Evolutionary conservation across 2,329 filamentous ascomycete species (phyloP).

Genomic region (Aspergillus sp.): DNA sequence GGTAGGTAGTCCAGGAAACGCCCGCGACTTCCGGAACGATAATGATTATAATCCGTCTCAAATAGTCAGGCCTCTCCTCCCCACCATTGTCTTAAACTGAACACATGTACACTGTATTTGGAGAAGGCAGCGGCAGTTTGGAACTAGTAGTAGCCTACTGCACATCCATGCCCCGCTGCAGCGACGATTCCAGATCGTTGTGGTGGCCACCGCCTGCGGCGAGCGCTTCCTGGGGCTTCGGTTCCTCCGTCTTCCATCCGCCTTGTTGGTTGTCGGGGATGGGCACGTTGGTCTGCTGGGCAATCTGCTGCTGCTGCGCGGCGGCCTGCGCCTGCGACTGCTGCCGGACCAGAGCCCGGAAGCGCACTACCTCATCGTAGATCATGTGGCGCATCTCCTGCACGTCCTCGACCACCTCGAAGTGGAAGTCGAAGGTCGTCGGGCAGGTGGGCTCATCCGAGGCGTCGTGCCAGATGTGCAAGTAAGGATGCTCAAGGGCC

Average conservation of each 20-base stretch:
- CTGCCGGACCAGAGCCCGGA: slow-evolving; percentile 66
- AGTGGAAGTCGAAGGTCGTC: slow-evolving; percentile 95
- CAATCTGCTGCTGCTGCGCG: slow-evolving; percentile 44
- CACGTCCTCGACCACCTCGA: slow-evolving; percentile 96
- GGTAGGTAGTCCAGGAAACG: slow-evolving; percentile 12
- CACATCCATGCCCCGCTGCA: slow-evolving; percentile 61
- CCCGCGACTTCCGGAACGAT: slow-evolving; percentile 15
- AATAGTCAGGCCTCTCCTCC: background rate
- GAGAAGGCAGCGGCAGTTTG: background rate
- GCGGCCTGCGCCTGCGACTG: slow-evolving; percentile 47
- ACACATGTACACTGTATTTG: slow-evolving; percentile 1
- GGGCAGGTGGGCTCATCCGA: slow-evolving; percentile 94
- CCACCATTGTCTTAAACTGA: background rate
- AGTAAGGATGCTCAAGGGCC: slow-evolving; percentile 92
- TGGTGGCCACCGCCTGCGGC: slow-evolving; percentile 44
- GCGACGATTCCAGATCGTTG: slow-evolving; percentile 51
- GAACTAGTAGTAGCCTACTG: slow-evolving; percentile 19
- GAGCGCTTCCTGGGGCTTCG: slow-evolving; percentile 59
- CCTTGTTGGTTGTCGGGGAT: slow-evolving; percentile 64
- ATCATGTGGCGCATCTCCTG: slow-evolving; percentile 97
- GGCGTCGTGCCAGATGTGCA: slow-evolving; percentile 97
- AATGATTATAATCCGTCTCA: slow-evolving; percentile 13
- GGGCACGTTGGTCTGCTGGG: slow-evolving; percentile 55
- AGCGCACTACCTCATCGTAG: slow-evolving; percentile 85
- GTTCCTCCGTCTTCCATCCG: slow-evolving; percentile 59